Evolutionary conservation across 2,329 filamentous ascomycete species (phyloP).

Genomic region (Penicillium griseofulvum): DNA sequence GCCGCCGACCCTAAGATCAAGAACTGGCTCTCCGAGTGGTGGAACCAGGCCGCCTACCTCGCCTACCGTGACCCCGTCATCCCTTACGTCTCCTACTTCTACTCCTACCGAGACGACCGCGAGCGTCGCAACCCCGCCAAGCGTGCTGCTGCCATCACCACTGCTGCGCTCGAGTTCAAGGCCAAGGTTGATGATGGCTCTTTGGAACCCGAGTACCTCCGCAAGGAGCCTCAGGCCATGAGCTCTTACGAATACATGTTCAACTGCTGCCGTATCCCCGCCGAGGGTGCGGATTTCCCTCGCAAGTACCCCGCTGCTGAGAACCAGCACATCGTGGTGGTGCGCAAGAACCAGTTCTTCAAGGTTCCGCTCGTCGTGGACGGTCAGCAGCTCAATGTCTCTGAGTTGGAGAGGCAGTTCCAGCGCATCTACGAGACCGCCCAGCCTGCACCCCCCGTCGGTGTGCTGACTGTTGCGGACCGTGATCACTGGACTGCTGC

Average conservation of each 20-base stretch:
- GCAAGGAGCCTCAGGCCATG: conserved; percentile 96
- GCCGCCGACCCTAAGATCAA: conserved; percentile 75
- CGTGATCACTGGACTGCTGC: conserved; percentile 90
- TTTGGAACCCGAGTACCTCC: conserved; percentile 98
- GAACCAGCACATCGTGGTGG: conserved; percentile 82
- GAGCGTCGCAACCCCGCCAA: conserved; percentile 83
- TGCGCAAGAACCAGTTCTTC: conserved; percentile 97
- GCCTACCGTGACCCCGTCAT: conserved; percentile 92
- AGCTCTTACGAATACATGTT: conserved; percentile 99
- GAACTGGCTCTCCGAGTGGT: conserved; percentile 98
- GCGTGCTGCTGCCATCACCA: conserved; percentile 86
- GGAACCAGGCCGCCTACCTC: conserved; percentile 93
- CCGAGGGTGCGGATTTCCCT: conserved; percentile 76
- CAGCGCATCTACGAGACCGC: conserved; percentile 76
- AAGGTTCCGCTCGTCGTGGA: conserved; percentile 79
- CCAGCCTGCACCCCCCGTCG: conserved; percentile 69
- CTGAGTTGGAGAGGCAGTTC: conserved; percentile 90
- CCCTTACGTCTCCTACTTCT: conserved; percentile 99
- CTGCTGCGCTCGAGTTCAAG: conserved; percentile 88
- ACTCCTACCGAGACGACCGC: conserved; percentile 93
- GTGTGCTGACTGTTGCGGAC: conserved; percentile 85
- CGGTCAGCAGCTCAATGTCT: conserved; percentile 80
- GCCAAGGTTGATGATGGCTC: conserved; percentile 77
- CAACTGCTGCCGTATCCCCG: conserved; percentile 83
- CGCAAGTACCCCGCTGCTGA: conserved; percentile 72